These are phyloP conservation scores for Fomitopsis betulina DNA, from an alignment of 1,284 basidiomycete genomes.

Conservation along the genomic window DNA sequence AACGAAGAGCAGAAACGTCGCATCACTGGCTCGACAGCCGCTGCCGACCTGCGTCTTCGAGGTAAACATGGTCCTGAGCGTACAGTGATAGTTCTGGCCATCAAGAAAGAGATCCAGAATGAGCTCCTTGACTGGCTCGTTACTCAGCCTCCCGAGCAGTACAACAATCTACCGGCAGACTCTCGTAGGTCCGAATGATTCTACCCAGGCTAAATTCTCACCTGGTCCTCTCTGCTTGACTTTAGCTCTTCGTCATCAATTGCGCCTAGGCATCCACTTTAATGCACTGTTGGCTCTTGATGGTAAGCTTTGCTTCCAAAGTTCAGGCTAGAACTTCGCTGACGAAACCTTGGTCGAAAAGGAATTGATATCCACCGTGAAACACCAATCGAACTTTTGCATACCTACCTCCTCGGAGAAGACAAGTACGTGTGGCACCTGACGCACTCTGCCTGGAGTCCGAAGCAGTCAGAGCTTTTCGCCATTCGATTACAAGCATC, in stretches of 20 bases:
- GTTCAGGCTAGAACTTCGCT: too few species aligned
- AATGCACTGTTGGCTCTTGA: not conserved
- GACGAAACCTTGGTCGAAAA: not conserved
- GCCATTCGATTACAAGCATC: conserved; percentile 12
- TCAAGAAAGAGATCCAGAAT: conserved; percentile 19
- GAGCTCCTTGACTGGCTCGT: conserved; percentile 25
- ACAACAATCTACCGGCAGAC: conserved; percentile 10
- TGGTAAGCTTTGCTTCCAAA: not conserved
- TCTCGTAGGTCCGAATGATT: conserved; percentile 18
- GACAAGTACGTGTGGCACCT: conserved; percentile 30
- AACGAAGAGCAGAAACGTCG: too few species aligned
- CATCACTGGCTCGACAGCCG: too few species aligned
- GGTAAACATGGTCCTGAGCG: conserved; percentile 13
- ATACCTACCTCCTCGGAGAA: conserved; percentile 31
- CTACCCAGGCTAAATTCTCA: not conserved
- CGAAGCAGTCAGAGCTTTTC: conserved; percentile 6
- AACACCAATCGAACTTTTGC: conserved; percentile 31
- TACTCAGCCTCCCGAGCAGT: conserved; percentile 18
- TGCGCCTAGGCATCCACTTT: conserved; percentile 7
- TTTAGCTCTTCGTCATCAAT: not conserved
- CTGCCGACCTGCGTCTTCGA: too few species aligned
- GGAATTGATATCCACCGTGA: not conserved
- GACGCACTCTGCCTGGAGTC: conserved; percentile 10
- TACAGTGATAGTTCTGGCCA: conserved; percentile 10
- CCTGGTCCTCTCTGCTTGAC: not conserved